Conservation (phyloP, 345 rosid genomes). For the Dipteronia dyeriana region DNA sequence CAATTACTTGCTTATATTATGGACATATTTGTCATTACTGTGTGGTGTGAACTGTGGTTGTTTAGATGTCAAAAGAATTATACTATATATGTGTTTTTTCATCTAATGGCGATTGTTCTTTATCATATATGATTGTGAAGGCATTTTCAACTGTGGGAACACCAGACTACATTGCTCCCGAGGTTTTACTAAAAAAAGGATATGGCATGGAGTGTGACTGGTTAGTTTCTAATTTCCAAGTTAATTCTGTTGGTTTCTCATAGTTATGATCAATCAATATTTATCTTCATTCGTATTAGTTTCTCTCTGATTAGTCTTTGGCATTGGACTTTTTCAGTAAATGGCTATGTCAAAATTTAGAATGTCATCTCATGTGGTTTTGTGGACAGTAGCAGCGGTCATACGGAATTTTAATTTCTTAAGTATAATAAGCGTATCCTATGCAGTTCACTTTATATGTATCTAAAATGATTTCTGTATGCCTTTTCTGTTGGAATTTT, state of each 20-base stretch:
- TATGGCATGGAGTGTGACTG: conserved; percentile 99
- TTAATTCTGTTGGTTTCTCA: conserved; percentile 17
- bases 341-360: conserved; percentile 11
- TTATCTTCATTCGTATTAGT: background rate
- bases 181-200: conserved; percentile 93
- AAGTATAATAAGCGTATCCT: background rate
- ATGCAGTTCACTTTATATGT: conserved; percentile 5
- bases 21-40: conserved; percentile 9
- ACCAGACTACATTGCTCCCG: conserved; percentile 97
- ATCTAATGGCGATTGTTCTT: conserved; percentile 7
- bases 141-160: conserved; percentile 99
- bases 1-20: background rate
- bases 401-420: conserved; percentile 18
- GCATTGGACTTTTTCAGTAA: conserved; percentile 4
- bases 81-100: background rate
- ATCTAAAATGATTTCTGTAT: background rate
- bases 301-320: conserved; percentile 7
- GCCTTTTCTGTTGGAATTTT: conserved; percentile 22
- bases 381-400: conserved; percentile 7
- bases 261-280: conserved; percentile 1
- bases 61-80: background rate
- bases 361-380: conserved; percentile 4
- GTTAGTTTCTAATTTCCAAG: conserved; percentile 46
- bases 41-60: conserved; percentile 11
- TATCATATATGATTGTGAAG: conserved; percentile 36